phyloP scores from a whole-genome alignment of 768 basidiomycete species.

The Suillus subalutaceus region DNA sequence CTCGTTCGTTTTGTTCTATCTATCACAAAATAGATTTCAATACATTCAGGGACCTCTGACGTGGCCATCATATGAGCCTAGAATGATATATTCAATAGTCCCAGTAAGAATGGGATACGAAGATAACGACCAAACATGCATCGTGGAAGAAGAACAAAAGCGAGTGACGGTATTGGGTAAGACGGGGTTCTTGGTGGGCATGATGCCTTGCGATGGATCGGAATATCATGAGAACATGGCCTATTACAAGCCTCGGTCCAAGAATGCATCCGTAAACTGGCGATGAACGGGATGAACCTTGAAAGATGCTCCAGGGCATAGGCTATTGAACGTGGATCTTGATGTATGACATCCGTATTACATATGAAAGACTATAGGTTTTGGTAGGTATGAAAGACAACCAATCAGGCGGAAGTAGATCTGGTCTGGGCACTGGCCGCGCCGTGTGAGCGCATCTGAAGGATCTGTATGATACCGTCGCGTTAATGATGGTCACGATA shows the following conservation, averaged over 20 bases:
- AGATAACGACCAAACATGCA: slow-evolving; percentile 28
- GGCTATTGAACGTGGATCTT: slow-evolving; percentile 1
- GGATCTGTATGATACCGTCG: background rate
- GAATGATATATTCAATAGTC: background rate
- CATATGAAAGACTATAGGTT: slow-evolving; percentile 4
- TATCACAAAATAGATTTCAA: background rate
- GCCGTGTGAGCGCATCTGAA: slow-evolving; percentile 5
- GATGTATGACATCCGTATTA: slow-evolving; percentile 4
- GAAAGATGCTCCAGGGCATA: slow-evolving; percentile 1
- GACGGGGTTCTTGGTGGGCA: slow-evolving; percentile 22
- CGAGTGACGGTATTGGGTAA: background rate
- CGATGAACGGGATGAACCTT: slow-evolving; percentile 2
- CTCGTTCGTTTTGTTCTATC: background rate
- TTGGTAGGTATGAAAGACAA: background rate
- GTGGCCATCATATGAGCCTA: slow-evolving; percentile 2
- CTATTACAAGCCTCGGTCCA: slow-evolving; percentile 18
- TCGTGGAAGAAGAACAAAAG: slow-evolving; percentile 23
- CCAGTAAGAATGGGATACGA: slow-evolving; percentile 7
- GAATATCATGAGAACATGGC: slow-evolving; percentile 29
- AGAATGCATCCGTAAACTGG: slow-evolving; percentile 14
- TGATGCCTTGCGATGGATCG: slow-evolving; percentile 22
- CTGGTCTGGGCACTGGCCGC: background rate
- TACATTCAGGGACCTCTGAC: background rate
- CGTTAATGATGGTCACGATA: background rate
- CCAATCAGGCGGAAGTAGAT: background rate